Base-by-base conservation (phyloP, 352 stramenopile genomes). In the Phytopythium delawarense region DNA sequence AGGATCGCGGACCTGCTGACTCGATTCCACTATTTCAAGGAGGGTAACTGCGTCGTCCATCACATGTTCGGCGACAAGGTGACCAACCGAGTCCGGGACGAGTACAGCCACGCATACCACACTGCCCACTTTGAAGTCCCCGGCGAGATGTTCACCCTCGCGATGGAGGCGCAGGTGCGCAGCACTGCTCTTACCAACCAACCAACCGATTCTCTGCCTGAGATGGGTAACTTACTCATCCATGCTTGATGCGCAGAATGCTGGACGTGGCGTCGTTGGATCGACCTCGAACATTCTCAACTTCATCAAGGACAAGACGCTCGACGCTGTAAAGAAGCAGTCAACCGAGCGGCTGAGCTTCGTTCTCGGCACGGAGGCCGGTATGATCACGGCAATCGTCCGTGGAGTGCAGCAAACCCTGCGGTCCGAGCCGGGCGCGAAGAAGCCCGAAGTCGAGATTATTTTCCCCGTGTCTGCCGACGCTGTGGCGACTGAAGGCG, bases 341-440 rank as follows among this genome's bases (percentile, higher is more conserved):
- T 82, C 72, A 32, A 74, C 70, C 42, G 84, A 96, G 68, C 79
- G 75, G 21, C 79, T 99, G 2, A 87, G 88, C 60, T 98, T 99
- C 66, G 94, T 99, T 56, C 79, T 99, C 9, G 96, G 96, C 50
- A 99, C 96, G 23, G 96, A 99, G 62, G 94, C 94, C 0, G 96
- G 96, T 13, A 99, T 99, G 96, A 97, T 99, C 50, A 99, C 96
- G n/a, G 96, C 94, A 44, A 98, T 99, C 60, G 96, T 99, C 34
- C 85, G 90, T 35, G 91, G 84, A 20, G 96, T 99, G 11, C 92
- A 98, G 63, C 72, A 91, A 23, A 91, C 79, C 9, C 58, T 93
- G 28, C 83, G 75, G 2, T 59, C 72, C 7, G 63, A 81, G 49
- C 58, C 67, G 7, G 76, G 72, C 9, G 64, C 64, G 21, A 73